phyloP scores from a whole-genome alignment of 140 eudicot species.

The Senecio squalidus region DNA sequence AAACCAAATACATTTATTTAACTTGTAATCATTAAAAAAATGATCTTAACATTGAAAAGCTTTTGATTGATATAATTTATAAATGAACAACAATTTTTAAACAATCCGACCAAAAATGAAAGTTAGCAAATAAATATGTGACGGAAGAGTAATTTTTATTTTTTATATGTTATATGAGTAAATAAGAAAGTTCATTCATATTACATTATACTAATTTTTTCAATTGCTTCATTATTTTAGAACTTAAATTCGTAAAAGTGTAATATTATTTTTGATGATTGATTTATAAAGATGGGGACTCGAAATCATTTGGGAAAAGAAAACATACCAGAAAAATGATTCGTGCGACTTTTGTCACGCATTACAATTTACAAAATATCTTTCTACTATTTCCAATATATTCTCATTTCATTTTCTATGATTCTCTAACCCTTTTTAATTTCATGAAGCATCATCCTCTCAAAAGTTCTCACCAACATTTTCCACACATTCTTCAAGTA shows the following conservation, averaged over 20 bases:
- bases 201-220: no score
- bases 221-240: no score
- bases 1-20: no score
- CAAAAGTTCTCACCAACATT: slow-evolving; percentile 2
- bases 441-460: slow-evolving; percentile 16
- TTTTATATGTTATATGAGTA: no score
- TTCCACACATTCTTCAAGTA: slow-evolving; percentile 8
- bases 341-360: slow-evolving; percentile 28
- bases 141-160: no score
- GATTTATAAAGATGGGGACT: slow-evolving; percentile 27
- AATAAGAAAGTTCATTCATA: no score
- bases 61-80: no score
- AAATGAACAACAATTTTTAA: no score
- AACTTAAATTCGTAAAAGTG: neutral
- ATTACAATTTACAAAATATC: slow-evolving; percentile 27
- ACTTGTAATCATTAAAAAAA: no score
- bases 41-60: no score
- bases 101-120: no score
- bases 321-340: slow-evolving; percentile 21
- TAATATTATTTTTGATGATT: slow-evolving; percentile 1
- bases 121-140: no score
- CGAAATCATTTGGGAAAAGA: slow-evolving; percentile 31
- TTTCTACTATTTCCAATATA: slow-evolving; percentile 20
- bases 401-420: slow-evolving; percentile 20
- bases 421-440: slow-evolving; percentile 15